Percentiles rank a stretch among this genome's conserved stretches.
Conservation (phyloP, 2,329 filamentous ascomycete species). For the Neopestalotiopsis rosae region DNA sequence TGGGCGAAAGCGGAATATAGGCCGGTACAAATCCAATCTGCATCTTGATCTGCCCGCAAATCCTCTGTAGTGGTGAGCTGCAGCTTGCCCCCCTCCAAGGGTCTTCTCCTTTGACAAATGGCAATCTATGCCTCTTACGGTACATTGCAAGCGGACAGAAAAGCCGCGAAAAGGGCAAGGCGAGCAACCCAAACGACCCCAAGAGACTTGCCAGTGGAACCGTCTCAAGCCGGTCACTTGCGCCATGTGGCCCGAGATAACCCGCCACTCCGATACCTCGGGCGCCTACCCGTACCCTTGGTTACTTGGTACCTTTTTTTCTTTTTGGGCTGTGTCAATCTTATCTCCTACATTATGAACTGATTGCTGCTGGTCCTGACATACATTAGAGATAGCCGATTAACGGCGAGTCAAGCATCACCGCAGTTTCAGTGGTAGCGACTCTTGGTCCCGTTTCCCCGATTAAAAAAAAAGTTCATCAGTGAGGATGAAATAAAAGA, state of each 20-base stretch:
- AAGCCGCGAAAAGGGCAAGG: not conserved
- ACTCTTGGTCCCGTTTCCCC: not conserved
- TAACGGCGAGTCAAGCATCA: conserved; percentile 15
- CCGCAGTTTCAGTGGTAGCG: conserved; percentile 1
- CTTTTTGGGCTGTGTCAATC: conserved; percentile 8
- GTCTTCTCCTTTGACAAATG: not conserved
- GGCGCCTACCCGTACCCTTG: conserved; percentile 1
- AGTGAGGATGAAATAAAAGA: not conserved
- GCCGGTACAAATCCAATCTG: not conserved
- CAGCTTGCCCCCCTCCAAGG: not conserved
- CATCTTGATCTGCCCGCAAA: not conserved
- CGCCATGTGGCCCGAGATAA: conserved; percentile 15
- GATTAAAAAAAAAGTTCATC: not conserved
- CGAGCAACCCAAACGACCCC: not conserved
- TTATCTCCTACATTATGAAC: conserved; percentile 12
- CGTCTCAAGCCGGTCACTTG: conserved; percentile 3
- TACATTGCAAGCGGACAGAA: not conserved
- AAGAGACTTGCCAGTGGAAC: not conserved
- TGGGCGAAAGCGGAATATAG: not conserved
- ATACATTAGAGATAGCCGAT: conserved; percentile 10
- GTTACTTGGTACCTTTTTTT: not conserved
- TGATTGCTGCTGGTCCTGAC: not conserved
- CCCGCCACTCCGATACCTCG: conserved; percentile 9
- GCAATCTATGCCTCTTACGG: not conserved
- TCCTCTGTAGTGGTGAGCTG: not conserved